Base-by-base conservation (phyloP, 1,284 basidiomycete genomes). In the Heimioporus retisporus region DNA sequence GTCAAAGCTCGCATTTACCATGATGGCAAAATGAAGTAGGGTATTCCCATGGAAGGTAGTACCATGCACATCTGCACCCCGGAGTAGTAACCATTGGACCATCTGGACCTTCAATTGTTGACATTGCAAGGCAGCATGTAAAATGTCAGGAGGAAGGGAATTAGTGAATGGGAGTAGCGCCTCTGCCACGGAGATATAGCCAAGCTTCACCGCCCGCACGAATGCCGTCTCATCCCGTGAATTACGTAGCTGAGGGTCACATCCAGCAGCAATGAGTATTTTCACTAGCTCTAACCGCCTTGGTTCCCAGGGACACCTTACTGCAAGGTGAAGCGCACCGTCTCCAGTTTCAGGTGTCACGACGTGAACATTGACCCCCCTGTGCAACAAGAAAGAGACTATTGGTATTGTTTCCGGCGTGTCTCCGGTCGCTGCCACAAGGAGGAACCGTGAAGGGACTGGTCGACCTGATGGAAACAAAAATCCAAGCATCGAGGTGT, bases 281-380 rank as follows among this genome's bases (percentile, higher is more conserved):
- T 28, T 18, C 13, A 51, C 43, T 6, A 60, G 50, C 25, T 60
- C 51, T 14, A 60, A 16, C 25, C 59, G 42, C 40, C 59, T 40
- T 15, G 50, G 59, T 31, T 60, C 59, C 59, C 59, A 60, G 28
- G 51, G 51, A 23, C 51, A 60, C 59, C 43, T 53, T 14, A 21
- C 40, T 25, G 59, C 59, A 2, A 60, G 59, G 50, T 60, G 59
- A 23, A 60, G 50, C 5, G 59, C 59, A 6, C 50, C 44, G 50
- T 60, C 40, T 13, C 50, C 3, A 25, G 11, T 14, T 6, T 50
- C 31, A 14, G 28, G 23, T 19, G 59, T 43, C 18, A 43, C 23
- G 3, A 19, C 19, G 19, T 31, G 21, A 14, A 44, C 6, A 28
- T 60, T 51, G 14, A 44, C 50, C 14, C 50, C 59, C 18, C 19